Base-by-base conservation (phyloP, 75 land plant genomes). In the Sequoiadendron giganteum region DNA sequence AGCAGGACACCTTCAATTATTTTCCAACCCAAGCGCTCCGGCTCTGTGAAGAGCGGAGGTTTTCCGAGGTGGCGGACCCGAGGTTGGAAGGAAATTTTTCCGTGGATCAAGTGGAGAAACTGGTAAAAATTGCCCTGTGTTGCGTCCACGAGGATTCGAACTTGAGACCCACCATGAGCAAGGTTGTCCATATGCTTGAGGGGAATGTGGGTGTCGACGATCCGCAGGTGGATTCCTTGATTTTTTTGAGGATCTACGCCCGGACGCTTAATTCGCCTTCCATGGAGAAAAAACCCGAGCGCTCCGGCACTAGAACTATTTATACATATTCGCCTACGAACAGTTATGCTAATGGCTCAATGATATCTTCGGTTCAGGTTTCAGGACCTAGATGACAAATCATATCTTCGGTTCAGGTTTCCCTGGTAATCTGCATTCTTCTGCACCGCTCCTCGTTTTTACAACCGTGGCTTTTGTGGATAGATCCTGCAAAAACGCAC, bases 121-220 rank as follows among this genome's bases (percentile, higher is more conserved):
- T 89, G 34, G 90, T 95, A 39, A 85, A 88, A 80, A 90, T 94
- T 32, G 97, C 95, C n/a, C 89, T 95, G 9, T 94, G 93, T 55
- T 95, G 97, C 86, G 87, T 95, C 89, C 95, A 95, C 19, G 94
- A 92, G 55, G 93, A 95, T 65, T 93, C 93, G 34, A 84, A 61
- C 21, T 6, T 87, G 80, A 88, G 97, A 73, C 97, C 97, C 28
- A 78, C 81, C 61, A 95, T 95, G 97, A 88, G 90, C 49, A 84
- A 43, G 39, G 95, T 95, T 40, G 93, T 91, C 61, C 90, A 85
- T 16, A 94, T 95, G 95, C 45, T 95, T 42, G 94, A 95, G 80
- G 97, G 97, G 5, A 88, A 82, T 10, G 40, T 89, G 48, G 87
- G 61, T 34, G 87, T 92, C 85, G 45, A 42, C 5, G 90, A 92